phyloP scores from a whole-genome alignment of 371 early-diverging fungal species.

The Mortierella sp. region DNA sequence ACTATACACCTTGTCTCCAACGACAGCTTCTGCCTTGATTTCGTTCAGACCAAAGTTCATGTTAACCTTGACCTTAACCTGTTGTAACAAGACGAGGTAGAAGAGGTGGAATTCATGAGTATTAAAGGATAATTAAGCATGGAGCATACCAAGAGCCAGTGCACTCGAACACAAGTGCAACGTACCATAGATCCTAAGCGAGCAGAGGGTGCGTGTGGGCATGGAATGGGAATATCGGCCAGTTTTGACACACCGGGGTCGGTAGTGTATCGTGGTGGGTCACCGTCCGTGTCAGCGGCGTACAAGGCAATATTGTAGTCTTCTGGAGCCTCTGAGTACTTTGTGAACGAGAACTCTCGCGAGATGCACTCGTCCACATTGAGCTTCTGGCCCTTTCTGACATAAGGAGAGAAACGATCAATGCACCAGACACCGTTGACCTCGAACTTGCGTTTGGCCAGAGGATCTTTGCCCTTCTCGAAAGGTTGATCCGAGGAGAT shows the following conservation, averaged over 20 bases:
- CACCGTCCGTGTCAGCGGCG: constrained; percentile 56
- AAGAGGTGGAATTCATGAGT: neutral
- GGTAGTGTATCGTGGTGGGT: constrained; percentile 59
- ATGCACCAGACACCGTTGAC: constrained; percentile 47
- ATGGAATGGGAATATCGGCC: constrained; percentile 58
- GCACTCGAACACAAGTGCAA: neutral
- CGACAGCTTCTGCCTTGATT: constrained; percentile 53
- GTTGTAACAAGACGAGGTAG: neutral
- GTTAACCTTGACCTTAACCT: constrained; percentile 54
- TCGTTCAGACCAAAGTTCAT: constrained; percentile 56
- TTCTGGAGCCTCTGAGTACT: constrained; percentile 43
- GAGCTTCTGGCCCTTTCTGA: constrained; percentile 67
- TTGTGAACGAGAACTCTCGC: constrained; percentile 47
- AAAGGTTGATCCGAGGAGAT: constrained; percentile 71
- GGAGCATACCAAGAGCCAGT: neutral
- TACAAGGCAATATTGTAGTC: constrained; percentile 56
- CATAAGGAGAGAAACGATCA: constrained; percentile 65
- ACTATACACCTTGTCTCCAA: constrained; percentile 53
- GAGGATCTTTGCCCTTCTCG: constrained; percentile 57
- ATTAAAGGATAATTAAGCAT: neutral
- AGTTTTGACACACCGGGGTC: constrained; percentile 58
- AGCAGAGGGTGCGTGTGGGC: constrained; percentile 44
- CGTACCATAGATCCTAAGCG: constrained; percentile 49
- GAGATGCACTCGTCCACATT: constrained; percentile 67
- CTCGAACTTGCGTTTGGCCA: constrained; percentile 55